Conservation (phyloP, 1,139 yeast genomes). For the Hemisphaericaspora xylofermentans region DNA sequence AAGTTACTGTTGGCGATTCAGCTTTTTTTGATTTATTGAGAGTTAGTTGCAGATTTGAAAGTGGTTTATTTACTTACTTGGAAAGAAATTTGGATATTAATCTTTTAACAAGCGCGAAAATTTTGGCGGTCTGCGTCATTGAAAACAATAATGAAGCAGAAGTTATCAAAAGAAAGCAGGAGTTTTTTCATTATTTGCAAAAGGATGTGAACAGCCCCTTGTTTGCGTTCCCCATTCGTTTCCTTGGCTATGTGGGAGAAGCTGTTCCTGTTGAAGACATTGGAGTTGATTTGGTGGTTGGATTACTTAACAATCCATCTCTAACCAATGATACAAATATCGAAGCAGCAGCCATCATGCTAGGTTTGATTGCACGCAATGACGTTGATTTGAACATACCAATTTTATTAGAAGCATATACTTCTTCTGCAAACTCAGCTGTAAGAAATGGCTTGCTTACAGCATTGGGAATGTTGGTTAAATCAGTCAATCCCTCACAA, state of each 20-base stretch:
- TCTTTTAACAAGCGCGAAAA: slow-evolving; percentile 30
- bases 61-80: slow-evolving; percentile 12
- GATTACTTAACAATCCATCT: slow-evolving; percentile 9
- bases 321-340: slow-evolving; percentile 38
- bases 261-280: slow-evolving; percentile 9
- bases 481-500: slow-evolving; percentile 11
- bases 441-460: slow-evolving; percentile 29
- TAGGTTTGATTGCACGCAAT: slow-evolving; percentile 43
- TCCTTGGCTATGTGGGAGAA: slow-evolving; percentile 47
- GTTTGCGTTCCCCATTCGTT: slow-evolving; percentile 33
- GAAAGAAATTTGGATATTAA: slow-evolving; percentile 16
- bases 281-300: slow-evolving; percentile 9
- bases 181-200: slow-evolving; percentile 27
- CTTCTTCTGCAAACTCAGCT: slow-evolving; percentile 18
- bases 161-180: slow-evolving; percentile 29
- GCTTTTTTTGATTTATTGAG: slow-evolving; percentile 14
- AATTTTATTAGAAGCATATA: slow-evolving; percentile 9
- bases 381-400: slow-evolving; percentile 8
- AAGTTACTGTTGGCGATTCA: slow-evolving; percentile 11
- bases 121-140: slow-evolving; percentile 42
- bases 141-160: slow-evolving; percentile 29
- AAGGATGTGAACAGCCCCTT: slow-evolving; percentile 17
- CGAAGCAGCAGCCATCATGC: slow-evolving; percentile 50
- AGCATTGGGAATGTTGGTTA: slow-evolving; percentile 27
- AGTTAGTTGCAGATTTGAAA: slow-evolving; percentile 7